Conservation (phyloP, 2,329 filamentous ascomycete species). For the Verticillium isaacii region DNA sequence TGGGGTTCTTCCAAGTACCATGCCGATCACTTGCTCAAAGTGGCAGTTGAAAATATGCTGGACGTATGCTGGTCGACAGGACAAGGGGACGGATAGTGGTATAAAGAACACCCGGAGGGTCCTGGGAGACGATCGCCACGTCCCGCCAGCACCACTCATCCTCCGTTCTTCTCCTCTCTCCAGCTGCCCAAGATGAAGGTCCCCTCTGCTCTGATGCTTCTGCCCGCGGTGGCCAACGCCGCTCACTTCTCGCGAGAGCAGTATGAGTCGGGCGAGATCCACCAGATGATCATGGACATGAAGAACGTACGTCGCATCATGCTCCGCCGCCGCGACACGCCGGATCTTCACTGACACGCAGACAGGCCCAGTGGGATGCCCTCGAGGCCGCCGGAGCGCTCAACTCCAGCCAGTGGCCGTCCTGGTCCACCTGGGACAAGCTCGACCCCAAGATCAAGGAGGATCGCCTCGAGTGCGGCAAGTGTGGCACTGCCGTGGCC, state of each 20-base stretch:
- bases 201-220: slow-evolving; percentile 4
- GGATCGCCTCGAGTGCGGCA: slow-evolving; percentile 4
- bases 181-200: slow-evolving; percentile 9
- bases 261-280: slow-evolving; percentile 12
- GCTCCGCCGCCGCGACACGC: not conserved
- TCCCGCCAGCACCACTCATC: not conserved
- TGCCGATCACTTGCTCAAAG: not conserved
- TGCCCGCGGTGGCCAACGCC: slow-evolving; percentile 8
- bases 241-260: slow-evolving; percentile 7
- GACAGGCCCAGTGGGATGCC: slow-evolving; percentile 12
- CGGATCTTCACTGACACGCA: not conserved
- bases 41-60: not conserved
- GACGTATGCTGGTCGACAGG: not conserved
- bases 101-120: not conserved
- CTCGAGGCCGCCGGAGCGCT: slow-evolving; percentile 13
- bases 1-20: not conserved
- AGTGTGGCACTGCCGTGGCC: slow-evolving; percentile 12
- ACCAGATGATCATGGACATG: slow-evolving; percentile 11
- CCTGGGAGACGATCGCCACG: not conserved
- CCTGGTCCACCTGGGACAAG: slow-evolving; percentile 10
- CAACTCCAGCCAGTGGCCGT: slow-evolving; percentile 14
- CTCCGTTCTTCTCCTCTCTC: not conserved
- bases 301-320: slow-evolving; percentile 6
- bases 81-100: not conserved
- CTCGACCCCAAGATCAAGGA: slow-evolving; percentile 9